A percentile compares a stretch with the other conserved stretches of the same genome.
Conservation (phyloP, 495 filamentous ascomycete genomes). For the Penicillium malachiteum region DNA sequence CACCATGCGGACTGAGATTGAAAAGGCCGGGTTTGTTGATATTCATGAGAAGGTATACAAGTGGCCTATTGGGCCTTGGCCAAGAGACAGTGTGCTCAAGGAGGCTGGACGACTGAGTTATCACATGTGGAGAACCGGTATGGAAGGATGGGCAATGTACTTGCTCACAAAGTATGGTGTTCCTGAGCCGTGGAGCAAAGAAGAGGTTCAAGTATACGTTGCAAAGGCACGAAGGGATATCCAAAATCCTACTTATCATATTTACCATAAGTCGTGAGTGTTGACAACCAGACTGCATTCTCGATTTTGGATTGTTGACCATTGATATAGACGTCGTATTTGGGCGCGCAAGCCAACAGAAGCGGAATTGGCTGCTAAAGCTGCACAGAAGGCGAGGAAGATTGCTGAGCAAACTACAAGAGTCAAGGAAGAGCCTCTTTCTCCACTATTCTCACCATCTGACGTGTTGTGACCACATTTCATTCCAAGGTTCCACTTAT, state of each 20-base stretch:
- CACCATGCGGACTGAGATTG: slow-evolving; percentile 1
- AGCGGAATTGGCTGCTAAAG: background rate
- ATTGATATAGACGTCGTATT: background rate
- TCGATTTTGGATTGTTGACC: background rate
- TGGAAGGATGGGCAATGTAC: slow-evolving; percentile 7
- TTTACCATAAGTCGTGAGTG: slow-evolving; percentile 13
- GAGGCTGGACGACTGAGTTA: slow-evolving; percentile 1
- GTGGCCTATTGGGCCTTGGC: slow-evolving; percentile 3
- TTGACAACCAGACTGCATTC: background rate
- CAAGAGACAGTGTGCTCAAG: slow-evolving; percentile 1
- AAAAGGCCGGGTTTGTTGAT: slow-evolving; percentile 2
- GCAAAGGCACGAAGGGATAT: slow-evolving; percentile 23
- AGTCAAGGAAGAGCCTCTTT: background rate
- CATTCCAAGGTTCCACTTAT: no score
- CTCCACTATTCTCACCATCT: background rate
- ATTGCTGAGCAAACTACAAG: background rate
- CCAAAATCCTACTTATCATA: slow-evolving; percentile 22
- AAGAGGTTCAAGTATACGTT: slow-evolving; percentile 25
- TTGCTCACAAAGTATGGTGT: slow-evolving; percentile 1
- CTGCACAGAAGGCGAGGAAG: background rate
- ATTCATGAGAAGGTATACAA: slow-evolving; percentile 8
- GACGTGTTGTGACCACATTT: background rate
- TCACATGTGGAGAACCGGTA: background rate
- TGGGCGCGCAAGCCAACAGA: slow-evolving; percentile 6
- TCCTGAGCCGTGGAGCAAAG: slow-evolving; percentile 1